Base-by-base conservation (phyloP, 768 basidiomycete species). In the Pholiota conissans region DNA sequence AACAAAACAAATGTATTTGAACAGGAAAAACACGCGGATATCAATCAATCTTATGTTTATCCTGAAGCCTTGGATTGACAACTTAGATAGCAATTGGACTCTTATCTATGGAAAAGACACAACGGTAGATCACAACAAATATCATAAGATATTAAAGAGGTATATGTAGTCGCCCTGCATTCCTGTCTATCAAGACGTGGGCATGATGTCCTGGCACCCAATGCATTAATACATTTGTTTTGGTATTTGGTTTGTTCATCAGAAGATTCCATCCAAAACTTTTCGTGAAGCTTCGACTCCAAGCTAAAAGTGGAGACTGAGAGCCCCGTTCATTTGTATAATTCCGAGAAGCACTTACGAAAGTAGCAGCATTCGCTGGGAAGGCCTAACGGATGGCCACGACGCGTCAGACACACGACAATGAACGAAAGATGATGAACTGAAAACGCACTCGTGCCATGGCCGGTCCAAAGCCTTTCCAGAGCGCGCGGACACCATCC, bases 381-480 rank as follows among this genome's bases (percentile, higher is more conserved):
- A 97, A 96, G 39, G 95, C 95, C 85, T 95, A 61, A n/a, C 5
- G 60, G 49, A 28, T 49, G n/a, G 45, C 37, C 34, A 56, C 32
- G 29, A 37, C 49, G 47, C 52, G 49, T 53, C 24, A 55, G 58
- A 18, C 27, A 14, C 24, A 47, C 14, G 13, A 48, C n/a, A n/a
- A 40, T 9, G 20, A 16, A 34, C 16, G 34, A 28, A 49, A 49
- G 14, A 32, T 52, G 45, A 22, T n/a, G 47, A 34, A 32, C 47
- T n/a, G 18, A n/a, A 75, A 13, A 75, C 89, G 54, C 70, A 91
- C 91, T 67, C 93, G 76, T 58, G 88, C 87, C 96, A 98, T 98
- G 16, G 97, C 97, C 14, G 96, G 97, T 46, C 93, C 95, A 69
- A 99, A 93, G 9, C 97, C 97, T 73, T 91, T 98, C 93, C 95